Conservation (phyloP, 1,284 basidiomycete genomes). For the Erythrobasidium hasegawianum region DNA sequence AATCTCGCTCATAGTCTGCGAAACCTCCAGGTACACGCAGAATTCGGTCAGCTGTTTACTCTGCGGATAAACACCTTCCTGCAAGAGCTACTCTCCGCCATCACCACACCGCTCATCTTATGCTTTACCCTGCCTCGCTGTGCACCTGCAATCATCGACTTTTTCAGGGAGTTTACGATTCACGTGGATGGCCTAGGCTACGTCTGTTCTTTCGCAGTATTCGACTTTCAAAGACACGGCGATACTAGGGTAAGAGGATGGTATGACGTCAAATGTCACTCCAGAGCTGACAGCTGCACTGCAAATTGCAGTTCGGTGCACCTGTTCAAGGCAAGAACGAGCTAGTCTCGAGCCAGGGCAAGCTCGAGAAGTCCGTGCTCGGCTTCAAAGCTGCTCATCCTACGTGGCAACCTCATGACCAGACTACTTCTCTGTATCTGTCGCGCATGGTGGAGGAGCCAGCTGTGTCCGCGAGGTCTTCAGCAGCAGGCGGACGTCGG, state of each 20-base stretch:
- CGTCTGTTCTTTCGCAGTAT: slow-evolving; percentile 96
- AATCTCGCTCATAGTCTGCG: no score
- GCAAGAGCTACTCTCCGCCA: slow-evolving; percentile 81
- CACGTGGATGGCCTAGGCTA: slow-evolving; percentile 95
- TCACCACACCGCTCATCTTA: slow-evolving; percentile 88
- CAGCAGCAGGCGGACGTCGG: neutral
- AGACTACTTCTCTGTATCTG: slow-evolving; percentile 36
- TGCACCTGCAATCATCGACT: slow-evolving; percentile 84
- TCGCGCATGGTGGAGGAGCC: slow-evolving; percentile 24
- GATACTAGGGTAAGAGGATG: slow-evolving; percentile 60
- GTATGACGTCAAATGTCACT: no score
- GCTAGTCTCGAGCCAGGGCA: slow-evolving; percentile 79
- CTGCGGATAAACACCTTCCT: slow-evolving; percentile 83
- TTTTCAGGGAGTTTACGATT: slow-evolving; percentile 93
- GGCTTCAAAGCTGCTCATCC: slow-evolving; percentile 59
- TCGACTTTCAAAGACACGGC: slow-evolving; percentile 88
- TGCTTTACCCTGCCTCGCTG: slow-evolving; percentile 86
- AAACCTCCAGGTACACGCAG: slow-evolving; percentile 78
- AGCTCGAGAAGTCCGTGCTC: slow-evolving; percentile 97
- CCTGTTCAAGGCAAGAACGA: slow-evolving; percentile 1
- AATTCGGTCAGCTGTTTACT: slow-evolving; percentile 82
- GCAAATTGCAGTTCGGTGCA: slow-evolving; percentile 14
- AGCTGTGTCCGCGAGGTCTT: neutral
- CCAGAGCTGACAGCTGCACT: no score
- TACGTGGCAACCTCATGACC: slow-evolving; percentile 35